Base-by-base conservation (phyloP, 2,329 filamentous ascomycete species). In the Ascochyta lentis region DNA sequence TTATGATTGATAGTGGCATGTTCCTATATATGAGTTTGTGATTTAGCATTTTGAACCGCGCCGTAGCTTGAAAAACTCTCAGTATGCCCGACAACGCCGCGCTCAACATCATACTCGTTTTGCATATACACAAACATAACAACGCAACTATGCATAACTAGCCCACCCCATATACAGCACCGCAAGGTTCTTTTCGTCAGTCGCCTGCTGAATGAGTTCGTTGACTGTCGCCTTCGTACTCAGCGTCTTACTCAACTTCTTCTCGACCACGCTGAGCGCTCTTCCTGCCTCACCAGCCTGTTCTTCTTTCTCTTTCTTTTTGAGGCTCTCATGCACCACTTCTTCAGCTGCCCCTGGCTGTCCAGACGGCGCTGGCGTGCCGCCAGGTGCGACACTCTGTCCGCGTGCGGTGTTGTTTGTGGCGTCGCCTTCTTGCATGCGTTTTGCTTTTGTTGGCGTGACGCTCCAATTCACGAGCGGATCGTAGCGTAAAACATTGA, bases 401-500 rank as follows among this genome's bases (percentile, higher is more conserved):
- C 70, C 69, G 19, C 72, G 68, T 6, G 67, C 62, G 0, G 64
- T 65, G 12, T 65, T 67, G 15, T 72, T 73, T 3, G 84, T 83
- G 37, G 83, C 81, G 40, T 87, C 80, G 8, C 83, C 85, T 65
- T 88, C 85, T 68, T 89, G 87, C 83, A 89, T 88, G 50, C 83
- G 82, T 72, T 85, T 87, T 52, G 87, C 83, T 44, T 86, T 83
- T 15, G 88, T 74, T 0, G 86, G 86, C 10, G 91, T 95, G 52
- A 97, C 88, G 33, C 91, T 94, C 95, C 95, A 99, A 58, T 88
- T 95, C 75, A 98, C 96, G 58, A 99, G 79, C 1, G 95, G 96
- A 81, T 99, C 95, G 76, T 97, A 98, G n/a, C 96, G 89, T 56
- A 99, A 80, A 22, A 99, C 96, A 71, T 99, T 96, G 19, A 99